Evolutionary conservation across 2,329 filamentous ascomycete species (phyloP), one percentile per base, ranked within the genome.

Genomic region (Trichoderma sp.): DNA sequence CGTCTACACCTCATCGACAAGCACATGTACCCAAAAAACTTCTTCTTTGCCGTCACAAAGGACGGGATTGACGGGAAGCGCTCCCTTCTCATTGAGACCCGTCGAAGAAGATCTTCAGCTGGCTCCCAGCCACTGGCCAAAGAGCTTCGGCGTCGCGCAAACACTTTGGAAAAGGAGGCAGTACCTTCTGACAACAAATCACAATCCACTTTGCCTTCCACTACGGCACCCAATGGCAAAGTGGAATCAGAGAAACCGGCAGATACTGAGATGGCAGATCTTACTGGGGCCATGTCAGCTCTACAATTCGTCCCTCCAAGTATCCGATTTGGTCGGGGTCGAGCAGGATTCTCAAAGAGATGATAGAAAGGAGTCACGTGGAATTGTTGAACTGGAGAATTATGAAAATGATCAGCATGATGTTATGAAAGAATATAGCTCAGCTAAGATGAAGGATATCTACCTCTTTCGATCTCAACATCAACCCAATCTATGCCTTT

Each of bases 1-100:
- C 88, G 93, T 39, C 89, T 93, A 79, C 95, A 99, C 84, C 86
- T 97, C 75, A 93, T 97, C 75, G 95, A 97, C 84, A 98, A 97
- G 83, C 96, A 99, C 81, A 88, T 91, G 82, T 99, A 96, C 78
- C 95, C 95, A 12, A 90, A 89, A 79, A 92, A 93, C 77, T 97
- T 94, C 82, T 95, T 97, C 81, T 97, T 97, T 77, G 89, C 90
- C 64, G 88, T 98, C 67, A 92, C 97, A 3, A 93, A 94, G 75
- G 90, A 93, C 73, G 96, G 96, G n/a, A 93, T 98, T 73, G 95
- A 98, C 77, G 91, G 91, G 62, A 89, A 93, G 66, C 90, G 86
- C 57, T 97, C 94, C 20, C 89, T 99, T 82, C 84, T 98, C 13
- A 85, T 89, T 63, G 87, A 91, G n/a, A 80, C 82, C 6, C 84